A percentile compares a stretch with the other conserved stretches of the same genome.
Conservation (phyloP, 2,329 filamentous ascomycete species). For the Aspergillus vadensis region DNA sequence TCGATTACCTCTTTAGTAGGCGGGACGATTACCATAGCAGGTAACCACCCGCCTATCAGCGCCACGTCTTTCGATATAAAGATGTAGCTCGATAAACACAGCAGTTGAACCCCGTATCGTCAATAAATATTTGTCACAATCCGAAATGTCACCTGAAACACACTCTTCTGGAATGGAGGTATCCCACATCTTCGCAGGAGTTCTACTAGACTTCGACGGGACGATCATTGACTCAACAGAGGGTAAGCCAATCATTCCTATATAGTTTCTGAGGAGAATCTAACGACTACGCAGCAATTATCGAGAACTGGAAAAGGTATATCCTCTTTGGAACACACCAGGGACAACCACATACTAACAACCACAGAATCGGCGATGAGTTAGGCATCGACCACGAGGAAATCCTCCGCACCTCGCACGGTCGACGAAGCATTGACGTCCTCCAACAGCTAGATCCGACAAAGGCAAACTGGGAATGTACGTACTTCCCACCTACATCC, state of each 20-base stretch:
- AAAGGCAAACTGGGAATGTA: conserved; percentile 12
- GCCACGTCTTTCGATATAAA: not conserved
- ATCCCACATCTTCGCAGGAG: conserved; percentile 5
- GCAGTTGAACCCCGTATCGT: not conserved
- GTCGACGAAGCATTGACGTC: conserved; percentile 9
- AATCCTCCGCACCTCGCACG: conserved; percentile 9
- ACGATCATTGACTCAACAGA: conserved; percentile 14
- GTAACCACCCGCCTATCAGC: too few species aligned
- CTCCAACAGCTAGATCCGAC: not conserved
- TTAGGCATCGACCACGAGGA: conserved; percentile 1
- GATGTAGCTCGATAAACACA: not conserved
- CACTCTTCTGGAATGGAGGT: too few species aligned
- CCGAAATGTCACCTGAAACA: not conserved
- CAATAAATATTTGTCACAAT: not conserved
- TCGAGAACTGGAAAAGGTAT: conserved; percentile 9
- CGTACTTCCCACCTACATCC: not conserved
- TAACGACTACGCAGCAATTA: not conserved
- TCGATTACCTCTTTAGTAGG: not conserved
- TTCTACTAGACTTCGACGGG: conserved; percentile 10
- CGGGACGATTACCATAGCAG: not conserved
- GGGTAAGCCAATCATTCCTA: not conserved
- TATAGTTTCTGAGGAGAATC: too few species aligned
- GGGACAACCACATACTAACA: not conserved
- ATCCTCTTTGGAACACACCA: too few species aligned
- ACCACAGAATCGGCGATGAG: not conserved